Percentiles rank a stretch among this genome's conserved stretches.
Evolutionary conservation across 208 protist genomes (phyloP).

Genomic region (Acanthamoeba polyphaga): DNA sequence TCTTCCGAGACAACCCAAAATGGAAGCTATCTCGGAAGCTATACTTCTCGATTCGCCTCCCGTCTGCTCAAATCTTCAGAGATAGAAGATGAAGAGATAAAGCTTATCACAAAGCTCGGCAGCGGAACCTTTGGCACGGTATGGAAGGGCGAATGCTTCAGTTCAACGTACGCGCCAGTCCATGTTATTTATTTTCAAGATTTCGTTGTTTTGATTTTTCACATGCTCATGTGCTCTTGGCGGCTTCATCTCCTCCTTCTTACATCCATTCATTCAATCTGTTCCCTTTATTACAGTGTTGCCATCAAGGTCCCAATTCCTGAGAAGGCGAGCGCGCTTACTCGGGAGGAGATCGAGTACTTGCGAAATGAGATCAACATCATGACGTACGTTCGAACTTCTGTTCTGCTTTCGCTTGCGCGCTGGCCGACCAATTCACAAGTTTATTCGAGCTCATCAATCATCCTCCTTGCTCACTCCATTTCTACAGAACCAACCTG

Average conservation of each 20-base stretch:
- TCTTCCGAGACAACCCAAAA: not conserved
- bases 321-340: slow-evolving; percentile 51
- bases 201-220: too few species aligned
- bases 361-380: slow-evolving; percentile 66
- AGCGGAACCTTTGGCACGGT: slow-evolving; percentile 64
- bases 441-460: not conserved
- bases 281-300: not conserved
- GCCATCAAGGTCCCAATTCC: slow-evolving; percentile 64
- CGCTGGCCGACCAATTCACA: not conserved
- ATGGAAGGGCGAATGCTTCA: slow-evolving; percentile 69
- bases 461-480: not conserved
- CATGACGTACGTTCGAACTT: slow-evolving; percentile 17
- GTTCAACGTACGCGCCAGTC: slow-evolving; percentile 20
- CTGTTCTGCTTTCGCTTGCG: too few species aligned
- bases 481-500: slow-evolving; percentile 30
- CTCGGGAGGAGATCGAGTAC: slow-evolving; percentile 42
- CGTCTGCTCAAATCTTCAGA: slow-evolving; percentile 47
- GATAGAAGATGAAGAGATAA: slow-evolving; percentile 62
- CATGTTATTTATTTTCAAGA: not conserved
- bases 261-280: not conserved
- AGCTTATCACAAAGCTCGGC: slow-evolving; percentile 48
- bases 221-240: not conserved
- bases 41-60: slow-evolving; percentile 1
- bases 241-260: too few species aligned
- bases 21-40: slow-evolving; percentile 45